Evolutionary conservation across 2,329 filamentous ascomycete genomes (phyloP), one percentile per base, ranked within the genome.

Genomic region (Paraphaeosphaeria minitans): DNA sequence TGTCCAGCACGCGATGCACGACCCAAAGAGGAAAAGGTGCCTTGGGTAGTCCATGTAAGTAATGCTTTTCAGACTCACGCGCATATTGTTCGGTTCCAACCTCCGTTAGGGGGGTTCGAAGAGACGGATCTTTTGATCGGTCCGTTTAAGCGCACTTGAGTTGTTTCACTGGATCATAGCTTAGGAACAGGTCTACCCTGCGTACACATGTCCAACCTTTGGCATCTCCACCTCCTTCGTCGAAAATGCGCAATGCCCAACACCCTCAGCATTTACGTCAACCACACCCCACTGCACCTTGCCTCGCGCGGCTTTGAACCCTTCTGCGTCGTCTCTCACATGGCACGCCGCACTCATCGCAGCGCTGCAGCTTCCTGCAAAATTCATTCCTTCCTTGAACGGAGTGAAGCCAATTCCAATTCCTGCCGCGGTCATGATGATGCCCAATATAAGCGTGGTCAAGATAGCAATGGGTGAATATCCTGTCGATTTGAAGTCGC

Each of bases 381-480:
- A 92, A 76, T 90, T 91, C 61, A 92, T 93, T 62, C 82, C 93
- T 16, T 89, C 89, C 6, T 82, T 92, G 14, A 90, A 89, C 2
- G 88, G 89, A 1, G 89, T 89, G 0, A 92, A 93, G 75, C 90
- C 90, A 39, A 82, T 81, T 70, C 87, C 56, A 22, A 66, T n/a
- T 8, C 62, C 54, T 21, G 53, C 48, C 4, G 61, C n/a, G 14
- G 37, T 56, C 42, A 45, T 62, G 14, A 55, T 47, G 4, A 46
- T 22, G 14, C 58, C 55, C 10, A 52, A 46, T 10, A 58, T 55
- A 5, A 69, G 12, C 9, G 58, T 52, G n/a, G 60, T 45, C 21
- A 67, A 41, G 1, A 70, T 63, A 1, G 67, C 63, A 8, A 62
- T 49, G 8, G 59, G 53, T 10, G 64, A 67, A 53, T 58, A 70